Conservation (phyloP, 169 alveolate species). For the Plasmodium cynomolgi region DNA sequence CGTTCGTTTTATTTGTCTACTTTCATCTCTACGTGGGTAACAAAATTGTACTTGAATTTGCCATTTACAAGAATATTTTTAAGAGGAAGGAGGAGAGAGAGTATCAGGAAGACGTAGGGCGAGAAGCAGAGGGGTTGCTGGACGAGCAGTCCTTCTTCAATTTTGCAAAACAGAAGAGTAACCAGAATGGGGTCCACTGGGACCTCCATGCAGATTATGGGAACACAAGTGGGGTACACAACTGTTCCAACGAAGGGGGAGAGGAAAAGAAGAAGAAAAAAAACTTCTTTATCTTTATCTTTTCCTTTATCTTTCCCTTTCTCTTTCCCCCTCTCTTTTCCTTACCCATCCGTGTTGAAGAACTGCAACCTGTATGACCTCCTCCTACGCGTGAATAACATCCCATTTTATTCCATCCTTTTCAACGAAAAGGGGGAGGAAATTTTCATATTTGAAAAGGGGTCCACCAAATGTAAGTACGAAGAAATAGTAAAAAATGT, state of each 20-base stretch:
- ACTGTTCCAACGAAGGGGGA: background rate
- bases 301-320: background rate
- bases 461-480: background rate
- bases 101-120: background rate
- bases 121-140: constrained; percentile 11
- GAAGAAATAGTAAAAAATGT: background rate
- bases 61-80: constrained; percentile 44
- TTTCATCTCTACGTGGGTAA: constrained; percentile 41
- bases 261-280: background rate
- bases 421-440: constrained; percentile 66
- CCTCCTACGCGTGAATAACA: constrained; percentile 48
- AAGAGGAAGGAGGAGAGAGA: background rate
- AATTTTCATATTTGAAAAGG: constrained; percentile 16
- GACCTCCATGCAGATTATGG: background rate
- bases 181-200: background rate
- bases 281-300: background rate
- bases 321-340: background rate
- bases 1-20: constrained; percentile 28
- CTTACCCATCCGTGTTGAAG: background rate
- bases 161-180: background rate
- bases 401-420: constrained; percentile 41
- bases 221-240: background rate
- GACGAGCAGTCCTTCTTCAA: constrained; percentile 27
- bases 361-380: constrained; percentile 17
- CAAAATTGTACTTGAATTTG: constrained; percentile 66